Percentiles rank a stretch among this genome's conserved stretches.
These are phyloP conservation scores for Eucalyptus leucophloia DNA, from an alignment of 345 rosid species.

Conservation along the genomic window DNA sequence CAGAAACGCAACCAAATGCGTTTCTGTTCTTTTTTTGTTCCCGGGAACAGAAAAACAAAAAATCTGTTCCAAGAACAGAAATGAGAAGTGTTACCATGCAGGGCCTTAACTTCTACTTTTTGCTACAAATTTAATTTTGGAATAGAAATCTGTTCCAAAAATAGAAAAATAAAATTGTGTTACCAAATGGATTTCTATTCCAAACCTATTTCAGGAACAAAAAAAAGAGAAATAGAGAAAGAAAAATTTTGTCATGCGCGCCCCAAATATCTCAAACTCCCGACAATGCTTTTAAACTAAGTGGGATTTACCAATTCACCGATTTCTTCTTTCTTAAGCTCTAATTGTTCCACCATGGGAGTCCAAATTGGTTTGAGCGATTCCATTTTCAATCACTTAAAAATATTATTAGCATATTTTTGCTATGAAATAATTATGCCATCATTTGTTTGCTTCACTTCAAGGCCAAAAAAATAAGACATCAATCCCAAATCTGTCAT, in stretches of 20 bases:
- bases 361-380: background rate
- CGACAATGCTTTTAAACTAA: background rate
- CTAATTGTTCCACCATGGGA: background rate
- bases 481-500: background rate
- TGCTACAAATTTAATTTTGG: too few species aligned
- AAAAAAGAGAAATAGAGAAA: too few species aligned
- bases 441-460: background rate
- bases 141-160: too few species aligned
- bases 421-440: background rate
- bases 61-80: too few species aligned
- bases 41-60: too few species aligned
- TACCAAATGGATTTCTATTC: too few species aligned
- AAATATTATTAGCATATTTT: background rate
- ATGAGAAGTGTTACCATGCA: too few species aligned
- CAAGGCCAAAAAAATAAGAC: background rate
- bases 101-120: too few species aligned
- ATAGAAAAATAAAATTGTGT: too few species aligned
- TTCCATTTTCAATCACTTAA: background rate
- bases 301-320: background rate
- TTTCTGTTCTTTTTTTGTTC: too few species aligned
- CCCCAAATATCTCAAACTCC: background rate
- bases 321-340: background rate
- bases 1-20: too few species aligned
- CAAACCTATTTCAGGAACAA: accelerated
- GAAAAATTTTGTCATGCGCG: too few species aligned